A percentile compares a stretch with the other conserved stretches of the same genome.
Conservation (phyloP, 768 basidiomycete genomes). For the Hygrocybe coccinea region DNA sequence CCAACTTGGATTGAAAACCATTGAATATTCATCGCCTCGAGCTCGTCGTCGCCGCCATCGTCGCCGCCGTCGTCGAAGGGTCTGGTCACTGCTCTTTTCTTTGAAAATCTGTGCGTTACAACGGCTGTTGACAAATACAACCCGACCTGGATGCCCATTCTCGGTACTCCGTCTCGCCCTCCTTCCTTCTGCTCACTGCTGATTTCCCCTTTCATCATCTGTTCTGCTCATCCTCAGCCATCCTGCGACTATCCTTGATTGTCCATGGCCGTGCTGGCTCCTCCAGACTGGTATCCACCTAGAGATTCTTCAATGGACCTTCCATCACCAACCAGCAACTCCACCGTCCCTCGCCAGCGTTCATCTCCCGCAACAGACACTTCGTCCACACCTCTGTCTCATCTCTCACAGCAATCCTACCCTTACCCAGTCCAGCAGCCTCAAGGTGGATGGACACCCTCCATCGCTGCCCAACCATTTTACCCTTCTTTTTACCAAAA, state of each 20-base stretch:
- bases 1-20: no score
- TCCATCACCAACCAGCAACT: conserved; percentile 27
- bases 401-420: conserved; percentile 42
- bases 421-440: conserved; percentile 68
- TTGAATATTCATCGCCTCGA: no score
- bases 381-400: conserved; percentile 24
- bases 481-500: conserved; percentile 78
- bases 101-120: not conserved
- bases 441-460: conserved; percentile 66
- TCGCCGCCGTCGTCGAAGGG: not conserved
- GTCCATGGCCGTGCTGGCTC: conserved; percentile 77
- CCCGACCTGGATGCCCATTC: not conserved
- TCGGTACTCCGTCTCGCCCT: not conserved
- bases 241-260: not conserved
- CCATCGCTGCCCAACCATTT: conserved; percentile 62
- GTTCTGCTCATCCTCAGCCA: not conserved
- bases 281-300: conserved; percentile 68
- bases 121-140: not conserved
- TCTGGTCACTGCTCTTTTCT: not conserved
- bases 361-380: conserved; percentile 58
- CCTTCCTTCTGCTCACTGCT: not conserved
- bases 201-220: not conserved
- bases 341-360: conserved; percentile 51
- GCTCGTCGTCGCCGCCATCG: no score
- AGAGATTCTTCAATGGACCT: conserved; percentile 63